Base-by-base conservation (phyloP, 2,329 filamentous ascomycete genomes). In the Hyphodiscus sp. region DNA sequence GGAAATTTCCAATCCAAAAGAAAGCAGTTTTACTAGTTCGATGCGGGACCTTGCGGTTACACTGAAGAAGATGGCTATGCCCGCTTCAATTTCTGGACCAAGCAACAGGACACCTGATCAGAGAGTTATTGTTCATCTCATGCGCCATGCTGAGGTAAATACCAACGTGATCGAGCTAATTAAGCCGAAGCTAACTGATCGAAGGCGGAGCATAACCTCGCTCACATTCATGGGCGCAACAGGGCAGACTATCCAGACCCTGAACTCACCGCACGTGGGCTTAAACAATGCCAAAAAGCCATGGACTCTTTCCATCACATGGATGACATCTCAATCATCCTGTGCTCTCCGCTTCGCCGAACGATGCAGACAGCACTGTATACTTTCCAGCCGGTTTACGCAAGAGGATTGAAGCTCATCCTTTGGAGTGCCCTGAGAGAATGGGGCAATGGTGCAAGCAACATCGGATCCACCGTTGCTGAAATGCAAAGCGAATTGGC, bases 351-450 rank as follows among this genome's bases (percentile, higher is more conserved):
- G 5, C 76, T 95, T 59, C 83, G 84, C 46, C 83, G 90, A 56
- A 92, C 90, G 2, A 75, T 95, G 41, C 81, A 87, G 69, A 95
- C 90, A 1, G 85, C 87, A 41, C 74, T 89, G 19, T 71, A 82
- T 49, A 77, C 80, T 44, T 94, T 95, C 68, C 76, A 75, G 33
- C 77, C 81, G 0, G 75, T 74, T 0, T 75, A 81, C 48, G 65
- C 29, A 13, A 41, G 30, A 13, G 47, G 46, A 2, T 18, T 53
- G n/a, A 48, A 50, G 43, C 65, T 94, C 50, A 71, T 86, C 23
- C 81, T 83, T 1, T 72, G 91, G n/a, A 88, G 89, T 0, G 81
- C 86, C 56, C 73, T 89, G 7, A 89, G 95, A 70, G 90, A 95
- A 70, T 82, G 88, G 1, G 86, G 83, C 5, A 77, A 82, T 49